Percentiles rank a stretch among this genome's conserved stretches.
Evolutionary conservation across 2,329 filamentous ascomycete genomes (phyloP).

Genomic region (Zasmidium cellare): DNA sequence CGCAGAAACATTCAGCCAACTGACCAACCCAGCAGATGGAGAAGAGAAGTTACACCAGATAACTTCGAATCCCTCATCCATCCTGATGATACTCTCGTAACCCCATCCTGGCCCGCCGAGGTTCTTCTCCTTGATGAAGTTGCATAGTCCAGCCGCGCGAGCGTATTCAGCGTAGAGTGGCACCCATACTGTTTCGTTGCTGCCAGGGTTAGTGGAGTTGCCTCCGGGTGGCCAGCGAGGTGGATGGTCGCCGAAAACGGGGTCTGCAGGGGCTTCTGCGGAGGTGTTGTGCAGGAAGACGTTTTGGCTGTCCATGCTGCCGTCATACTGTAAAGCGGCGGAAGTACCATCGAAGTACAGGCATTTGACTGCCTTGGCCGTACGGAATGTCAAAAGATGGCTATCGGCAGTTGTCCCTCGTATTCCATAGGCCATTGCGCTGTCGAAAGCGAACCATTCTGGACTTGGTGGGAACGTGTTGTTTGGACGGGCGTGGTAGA

Average conservation of each 20-base stretch:
- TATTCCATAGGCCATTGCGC: constrained; percentile 57
- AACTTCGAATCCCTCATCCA: constrained; percentile 69
- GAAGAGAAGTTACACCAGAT: constrained; percentile 64
- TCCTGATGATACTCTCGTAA: constrained; percentile 60
- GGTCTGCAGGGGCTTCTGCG: constrained; percentile 39
- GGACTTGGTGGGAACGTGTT: constrained; percentile 45
- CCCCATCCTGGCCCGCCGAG: constrained; percentile 51
- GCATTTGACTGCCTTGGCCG: constrained; percentile 42
- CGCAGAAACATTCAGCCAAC: constrained; percentile 49
- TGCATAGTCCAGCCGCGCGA: constrained; percentile 49
- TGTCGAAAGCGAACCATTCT: constrained; percentile 56
- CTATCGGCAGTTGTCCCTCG: constrained; percentile 48
- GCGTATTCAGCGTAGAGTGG: constrained; percentile 50
- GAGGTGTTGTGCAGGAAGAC: constrained; percentile 47
- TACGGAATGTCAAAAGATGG: constrained; percentile 52
- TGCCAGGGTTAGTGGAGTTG: background rate
- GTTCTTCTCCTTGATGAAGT: constrained; percentile 43
- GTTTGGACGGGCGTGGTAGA: constrained; percentile 53
- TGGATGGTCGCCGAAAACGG: constrained; percentile 6
- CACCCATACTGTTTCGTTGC: constrained; percentile 24
- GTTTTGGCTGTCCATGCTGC: constrained; percentile 52
- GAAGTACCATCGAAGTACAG: constrained; percentile 56
- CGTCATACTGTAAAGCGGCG: constrained; percentile 49
- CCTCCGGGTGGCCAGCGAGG: constrained; percentile 28
- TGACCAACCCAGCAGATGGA: constrained; percentile 45